Percentiles rank a stretch among this genome's conserved stretches.
Evolutionary conservation across 495 filamentous ascomycete species (phyloP).

Genomic region (Pseudomonodictys pantanalensis): DNA sequence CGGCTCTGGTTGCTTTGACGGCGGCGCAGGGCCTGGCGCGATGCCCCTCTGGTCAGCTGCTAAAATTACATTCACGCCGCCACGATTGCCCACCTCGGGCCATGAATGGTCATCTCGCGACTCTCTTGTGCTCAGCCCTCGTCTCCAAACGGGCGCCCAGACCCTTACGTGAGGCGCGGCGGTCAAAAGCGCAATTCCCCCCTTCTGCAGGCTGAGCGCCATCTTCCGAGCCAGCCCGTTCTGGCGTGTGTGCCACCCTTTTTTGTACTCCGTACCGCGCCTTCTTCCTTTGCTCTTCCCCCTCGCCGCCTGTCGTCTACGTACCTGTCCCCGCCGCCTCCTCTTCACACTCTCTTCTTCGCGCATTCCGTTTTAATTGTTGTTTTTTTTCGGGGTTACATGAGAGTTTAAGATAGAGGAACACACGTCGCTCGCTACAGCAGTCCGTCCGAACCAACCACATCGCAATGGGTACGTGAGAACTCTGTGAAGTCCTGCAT

Average conservation of each 20-base stretch:
- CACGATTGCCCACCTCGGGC: too few species aligned
- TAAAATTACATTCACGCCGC: too few species aligned
- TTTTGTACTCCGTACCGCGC: neutral
- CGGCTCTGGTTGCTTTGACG: too few species aligned
- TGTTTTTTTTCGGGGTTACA: too few species aligned
- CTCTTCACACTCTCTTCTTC: too few species aligned
- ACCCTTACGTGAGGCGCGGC: neutral
- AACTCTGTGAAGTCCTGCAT: too few species aligned
- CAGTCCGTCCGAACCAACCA: neutral
- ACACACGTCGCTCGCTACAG: neutral
- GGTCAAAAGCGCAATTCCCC: neutral
- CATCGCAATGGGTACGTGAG: neutral
- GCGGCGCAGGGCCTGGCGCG: too few species aligned
- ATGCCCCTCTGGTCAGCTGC: too few species aligned
- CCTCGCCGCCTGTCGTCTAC: neutral
- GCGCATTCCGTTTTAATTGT: neutral
- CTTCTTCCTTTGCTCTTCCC: neutral
- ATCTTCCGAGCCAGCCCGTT: neutral
- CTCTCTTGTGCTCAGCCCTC: too few species aligned
- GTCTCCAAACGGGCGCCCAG: neutral
- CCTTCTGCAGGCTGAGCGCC: neutral
- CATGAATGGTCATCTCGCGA: too few species aligned
- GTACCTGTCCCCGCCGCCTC: too few species aligned
- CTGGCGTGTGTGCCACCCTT: neutral
- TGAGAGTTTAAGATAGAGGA: too few species aligned